Evolutionary conservation across 805 yeast species (phyloP).

Genomic region (Candida sakaeoensis): DNA sequence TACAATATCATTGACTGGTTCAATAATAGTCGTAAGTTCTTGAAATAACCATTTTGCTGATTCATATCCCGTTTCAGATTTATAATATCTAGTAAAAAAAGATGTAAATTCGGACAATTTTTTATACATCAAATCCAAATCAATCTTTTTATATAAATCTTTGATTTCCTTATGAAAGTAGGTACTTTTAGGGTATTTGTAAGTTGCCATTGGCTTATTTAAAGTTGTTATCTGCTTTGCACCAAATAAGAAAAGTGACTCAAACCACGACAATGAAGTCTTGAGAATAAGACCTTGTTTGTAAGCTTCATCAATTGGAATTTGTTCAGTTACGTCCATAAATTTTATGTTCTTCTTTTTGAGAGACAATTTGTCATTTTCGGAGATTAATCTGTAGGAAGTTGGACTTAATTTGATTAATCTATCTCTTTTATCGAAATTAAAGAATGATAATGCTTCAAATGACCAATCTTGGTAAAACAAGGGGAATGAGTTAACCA

Average conservation of each 20-base stretch:
- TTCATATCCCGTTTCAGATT: constrained; percentile 63
- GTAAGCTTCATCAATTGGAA: constrained; percentile 34
- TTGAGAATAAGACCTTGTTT: constrained; percentile 19
- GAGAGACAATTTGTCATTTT: constrained; percentile 30
- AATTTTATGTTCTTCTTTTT: constrained; percentile 48
- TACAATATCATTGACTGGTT: constrained; percentile 21
- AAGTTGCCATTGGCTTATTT: constrained; percentile 26
- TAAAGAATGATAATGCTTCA: not conserved
- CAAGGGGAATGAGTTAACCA: constrained; percentile 7
- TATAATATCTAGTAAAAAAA: constrained; percentile 74
- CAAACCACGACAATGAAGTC: constrained; percentile 11
- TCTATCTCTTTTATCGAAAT: constrained; percentile 13
- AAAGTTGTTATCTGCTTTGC: constrained; percentile 24
- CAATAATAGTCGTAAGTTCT: constrained; percentile 40
- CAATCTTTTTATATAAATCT: constrained; percentile 41
- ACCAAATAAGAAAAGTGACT: constrained; percentile 17
- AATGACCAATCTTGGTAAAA: constrained; percentile 7
- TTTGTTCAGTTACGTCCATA: constrained; percentile 59
- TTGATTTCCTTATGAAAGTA: constrained; percentile 36
- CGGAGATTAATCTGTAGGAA: constrained; percentile 30
- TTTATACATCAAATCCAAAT: constrained; percentile 43
- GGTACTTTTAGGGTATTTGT: constrained; percentile 51
- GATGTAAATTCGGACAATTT: constrained; percentile 62
- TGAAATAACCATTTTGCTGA: constrained; percentile 68
- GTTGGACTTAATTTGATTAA: constrained; percentile 35